These are phyloP conservation scores for Cystoderma amianthinum DNA, from an alignment of 768 basidiomycete species.

Conservation along the genomic window DNA sequence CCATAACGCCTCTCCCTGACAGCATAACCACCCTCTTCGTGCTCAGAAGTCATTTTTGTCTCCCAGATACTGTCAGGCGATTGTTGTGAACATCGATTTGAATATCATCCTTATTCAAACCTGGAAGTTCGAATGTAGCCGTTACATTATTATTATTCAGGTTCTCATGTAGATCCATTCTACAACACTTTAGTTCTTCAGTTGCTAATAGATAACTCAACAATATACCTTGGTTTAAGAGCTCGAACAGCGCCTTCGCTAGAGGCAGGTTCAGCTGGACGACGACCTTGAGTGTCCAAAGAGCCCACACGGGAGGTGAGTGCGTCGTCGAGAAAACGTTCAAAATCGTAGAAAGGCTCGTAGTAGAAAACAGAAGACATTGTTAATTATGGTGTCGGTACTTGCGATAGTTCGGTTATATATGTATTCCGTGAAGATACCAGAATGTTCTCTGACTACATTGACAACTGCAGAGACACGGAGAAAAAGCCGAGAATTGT, in stretches of 20 bases:
- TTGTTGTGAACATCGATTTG: slow-evolving; percentile 39
- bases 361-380: slow-evolving; percentile 25
- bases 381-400: neutral
- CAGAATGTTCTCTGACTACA: too few species aligned
- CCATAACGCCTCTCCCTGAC: slow-evolving; percentile 42
- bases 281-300: too few species aligned
- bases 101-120: slow-evolving; percentile 41
- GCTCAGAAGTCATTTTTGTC: slow-evolving; percentile 18
- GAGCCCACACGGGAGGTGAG: slow-evolving; percentile 14
- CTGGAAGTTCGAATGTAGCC: slow-evolving; percentile 50
- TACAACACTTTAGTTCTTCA: too few species aligned
- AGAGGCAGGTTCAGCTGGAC: too few species aligned
- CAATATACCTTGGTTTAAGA: too few species aligned
- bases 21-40: slow-evolving; percentile 28
- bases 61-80: slow-evolving; percentile 43
- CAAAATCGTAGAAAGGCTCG: slow-evolving; percentile 36
- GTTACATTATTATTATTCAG: slow-evolving; percentile 32
- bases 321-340: slow-evolving; percentile 36
- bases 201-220: too few species aligned
- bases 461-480: too few species aligned
- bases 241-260: too few species aligned
- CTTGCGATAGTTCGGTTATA: neutral
- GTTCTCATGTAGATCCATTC: slow-evolving; percentile 45
- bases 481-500: too few species aligned
- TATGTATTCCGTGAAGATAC: too few species aligned